Base-by-base conservation (phyloP, 1,284 basidiomycete genomes). In the Microbotryomycetes sp. region DNA sequence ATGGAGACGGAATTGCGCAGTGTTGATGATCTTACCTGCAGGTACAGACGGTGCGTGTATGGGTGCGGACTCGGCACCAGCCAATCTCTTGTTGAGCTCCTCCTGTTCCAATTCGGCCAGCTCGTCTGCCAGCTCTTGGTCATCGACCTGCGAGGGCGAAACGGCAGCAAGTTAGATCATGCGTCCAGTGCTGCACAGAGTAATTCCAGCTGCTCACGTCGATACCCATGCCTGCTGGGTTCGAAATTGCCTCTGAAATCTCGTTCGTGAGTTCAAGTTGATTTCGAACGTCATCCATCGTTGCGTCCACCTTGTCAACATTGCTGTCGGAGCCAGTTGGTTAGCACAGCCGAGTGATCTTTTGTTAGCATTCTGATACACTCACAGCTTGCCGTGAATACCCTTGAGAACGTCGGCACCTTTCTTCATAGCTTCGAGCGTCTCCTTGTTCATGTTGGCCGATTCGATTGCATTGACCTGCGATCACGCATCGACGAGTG, bases 371-470 rank as follows among this genome's bases (percentile, higher is more conserved):
- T n/a, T n/a, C n/a, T n/a, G n/a, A n/a, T n/a, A n/a, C 4, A 67
- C 90, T 74, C 68, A 94, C 91, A 97, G 82, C 73, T 86, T 87
- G 59, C 87, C 86, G 74, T 99, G 96, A 62, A 99, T 97, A 52
- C 83, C 82, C 79, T 89, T 89, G 75, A 99, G 82, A 19, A 89
- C 96, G 67, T 88, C 86, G 0, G 92, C 84, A 48, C 91, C 96
- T 77, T 90, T 89, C 86, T 92, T 93, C 92, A 99, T 97, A 29
- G 91, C 93, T 29, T 84, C 80, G 89, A 99, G 93, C 30, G 92
- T 97, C 82, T 97, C 93, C 73, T 91, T 87, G 77, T 99, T 98
- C 78, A 98, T 84, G 80, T 97, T 98, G 54, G 96, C 96, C 23
- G 89, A 92, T 78, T 98, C 96, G 61, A 98, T 84, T 31, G 94